Evolutionary conservation across 2,329 filamentous ascomycete genomes (phyloP).

Genomic region (Myriosclerotinia curreyana): DNA sequence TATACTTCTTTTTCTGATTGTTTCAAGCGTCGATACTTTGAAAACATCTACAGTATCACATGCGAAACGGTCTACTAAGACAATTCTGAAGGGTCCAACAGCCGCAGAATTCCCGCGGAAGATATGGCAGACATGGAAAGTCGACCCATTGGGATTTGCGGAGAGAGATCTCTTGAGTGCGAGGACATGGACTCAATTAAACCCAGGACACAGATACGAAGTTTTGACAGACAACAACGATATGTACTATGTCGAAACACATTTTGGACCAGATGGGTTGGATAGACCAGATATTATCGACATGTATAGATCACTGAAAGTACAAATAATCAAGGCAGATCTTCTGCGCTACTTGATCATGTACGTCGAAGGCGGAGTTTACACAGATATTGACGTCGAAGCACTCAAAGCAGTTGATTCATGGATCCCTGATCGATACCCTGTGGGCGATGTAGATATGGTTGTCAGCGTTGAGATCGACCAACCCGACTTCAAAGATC

Average conservation of each 20-base stretch:
- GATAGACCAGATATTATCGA: constrained; percentile 65
- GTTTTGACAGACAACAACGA: constrained; percentile 62
- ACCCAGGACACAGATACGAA: constrained; percentile 56
- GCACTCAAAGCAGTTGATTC: constrained; percentile 50
- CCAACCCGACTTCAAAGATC: constrained; percentile 60
- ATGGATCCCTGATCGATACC: constrained; percentile 61
- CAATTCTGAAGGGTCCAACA: background rate
- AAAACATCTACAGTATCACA: constrained; percentile 21
- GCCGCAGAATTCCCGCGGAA: constrained; percentile 55
- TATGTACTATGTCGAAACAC: constrained; percentile 62
- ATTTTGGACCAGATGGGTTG: constrained; percentile 63
- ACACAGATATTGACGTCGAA: constrained; percentile 58
- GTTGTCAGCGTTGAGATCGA: constrained; percentile 70
- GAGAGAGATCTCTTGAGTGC: constrained; percentile 59
- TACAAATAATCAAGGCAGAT: constrained; percentile 64
- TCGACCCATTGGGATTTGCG: constrained; percentile 64
- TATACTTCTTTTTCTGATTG: constrained; percentile 32
- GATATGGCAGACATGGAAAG: constrained; percentile 77
- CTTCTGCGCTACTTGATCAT: constrained; percentile 63
- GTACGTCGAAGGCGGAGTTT: constrained; percentile 61
- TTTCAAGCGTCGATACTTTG: constrained; percentile 29
- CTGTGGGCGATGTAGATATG: constrained; percentile 64
- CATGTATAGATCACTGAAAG: constrained; percentile 56
- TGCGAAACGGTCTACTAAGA: constrained; percentile 15
- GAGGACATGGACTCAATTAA: constrained; percentile 63